phyloP scores from a whole-genome alignment of 352 stramenopile species.

The Pythium folliculosum region DNA sequence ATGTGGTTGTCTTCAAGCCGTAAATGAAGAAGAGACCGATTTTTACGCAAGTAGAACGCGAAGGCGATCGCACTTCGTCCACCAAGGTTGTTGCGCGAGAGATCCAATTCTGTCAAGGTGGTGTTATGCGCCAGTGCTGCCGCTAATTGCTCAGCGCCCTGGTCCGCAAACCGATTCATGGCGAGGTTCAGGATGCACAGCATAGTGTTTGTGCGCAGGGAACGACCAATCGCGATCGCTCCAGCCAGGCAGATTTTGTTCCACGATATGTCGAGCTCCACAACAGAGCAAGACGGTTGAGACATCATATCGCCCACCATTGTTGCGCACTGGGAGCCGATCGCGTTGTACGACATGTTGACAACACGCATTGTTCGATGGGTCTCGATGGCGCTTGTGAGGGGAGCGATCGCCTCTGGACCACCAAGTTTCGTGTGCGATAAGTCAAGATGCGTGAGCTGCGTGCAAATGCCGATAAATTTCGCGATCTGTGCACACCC shows the following conservation, averaged over 20 bases:
- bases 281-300: constrained; percentile 47
- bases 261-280: constrained; percentile 64
- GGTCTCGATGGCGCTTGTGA: constrained; percentile 55
- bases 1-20: constrained; percentile 64
- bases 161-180: constrained; percentile 75
- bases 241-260: constrained; percentile 64
- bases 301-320: constrained; percentile 69
- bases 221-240: constrained; percentile 52
- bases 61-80: constrained; percentile 57
- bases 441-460: constrained; percentile 59
- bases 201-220: constrained; percentile 53
- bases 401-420: constrained; percentile 41
- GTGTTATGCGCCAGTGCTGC: constrained; percentile 52
- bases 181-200: constrained; percentile 49
- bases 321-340: constrained; percentile 47
- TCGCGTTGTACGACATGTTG: constrained; percentile 70
- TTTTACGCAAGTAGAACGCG: constrained; percentile 55
- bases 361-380: constrained; percentile 52
- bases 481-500: constrained; percentile 57
- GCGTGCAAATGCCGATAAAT: constrained; percentile 48
- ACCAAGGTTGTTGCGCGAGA: constrained; percentile 63
- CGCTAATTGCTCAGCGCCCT: constrained; percentile 60
- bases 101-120: constrained; percentile 48
- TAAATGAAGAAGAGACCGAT: constrained; percentile 41
- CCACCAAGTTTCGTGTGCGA: constrained; percentile 52